Conservation (phyloP, 306 rosid species). For the Inga oerstediana region DNA sequence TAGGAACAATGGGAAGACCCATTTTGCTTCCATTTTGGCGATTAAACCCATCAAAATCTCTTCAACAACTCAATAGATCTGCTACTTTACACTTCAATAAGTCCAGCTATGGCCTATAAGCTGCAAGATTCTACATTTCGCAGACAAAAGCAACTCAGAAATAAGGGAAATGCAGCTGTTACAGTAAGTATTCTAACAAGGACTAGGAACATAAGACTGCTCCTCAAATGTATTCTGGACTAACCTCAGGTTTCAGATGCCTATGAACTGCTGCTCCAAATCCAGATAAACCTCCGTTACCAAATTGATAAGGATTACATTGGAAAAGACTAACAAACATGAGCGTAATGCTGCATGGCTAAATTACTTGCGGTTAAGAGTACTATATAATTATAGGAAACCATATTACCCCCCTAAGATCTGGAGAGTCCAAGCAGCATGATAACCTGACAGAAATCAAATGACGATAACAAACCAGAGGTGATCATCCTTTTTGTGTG, state of each 20-base stretch:
- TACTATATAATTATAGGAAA: slow-evolving; percentile 1
- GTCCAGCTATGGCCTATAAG: not conserved
- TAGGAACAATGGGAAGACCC: not conserved
- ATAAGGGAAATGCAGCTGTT: slow-evolving; percentile 1
- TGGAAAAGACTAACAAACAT: not conserved
- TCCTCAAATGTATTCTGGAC: not conserved
- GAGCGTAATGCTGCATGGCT: not conserved
- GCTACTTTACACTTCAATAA: not conserved
- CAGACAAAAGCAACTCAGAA: not conserved
- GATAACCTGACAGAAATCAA: slow-evolving; percentile 30
- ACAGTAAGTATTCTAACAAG: not conserved
- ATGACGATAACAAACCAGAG: slow-evolving; percentile 15
- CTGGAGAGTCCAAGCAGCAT: slow-evolving; percentile 20
- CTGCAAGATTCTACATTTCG: not conserved
- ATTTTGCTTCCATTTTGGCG: not conserved
- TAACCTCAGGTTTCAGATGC: slow-evolving; percentile 12
- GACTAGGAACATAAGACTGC: slow-evolving; percentile 4
- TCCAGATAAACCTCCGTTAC: not conserved
- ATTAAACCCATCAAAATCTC: not conserved
- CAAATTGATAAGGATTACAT: not conserved
- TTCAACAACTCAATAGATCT: not conserved
- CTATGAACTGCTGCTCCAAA: slow-evolving; percentile 7
- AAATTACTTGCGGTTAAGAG: slow-evolving; percentile 11
- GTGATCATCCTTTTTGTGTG: slow-evolving; percentile 1
- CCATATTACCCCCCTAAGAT: slow-evolving; percentile 8